phyloP scores from a whole-genome alignment of 306 rosid species.

The Castanea mollissima region DNA sequence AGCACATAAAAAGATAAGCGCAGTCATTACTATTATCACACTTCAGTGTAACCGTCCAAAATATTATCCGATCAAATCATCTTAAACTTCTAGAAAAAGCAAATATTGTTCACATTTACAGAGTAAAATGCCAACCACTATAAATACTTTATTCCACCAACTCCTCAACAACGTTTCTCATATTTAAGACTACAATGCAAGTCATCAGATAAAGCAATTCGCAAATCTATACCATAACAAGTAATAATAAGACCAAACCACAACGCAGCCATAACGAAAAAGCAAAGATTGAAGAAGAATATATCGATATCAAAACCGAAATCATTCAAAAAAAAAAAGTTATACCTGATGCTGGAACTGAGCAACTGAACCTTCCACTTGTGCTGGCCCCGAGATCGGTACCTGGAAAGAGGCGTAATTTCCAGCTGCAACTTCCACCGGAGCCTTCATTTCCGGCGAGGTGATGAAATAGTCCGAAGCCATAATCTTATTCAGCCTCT shows the following conservation, averaged over 20 bases:
- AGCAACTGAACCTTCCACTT: conserved; percentile 52
- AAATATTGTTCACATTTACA: not conserved
- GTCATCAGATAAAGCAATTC: not conserved
- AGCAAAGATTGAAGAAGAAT: not conserved
- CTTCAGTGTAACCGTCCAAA: not conserved
- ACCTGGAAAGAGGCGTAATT: conserved; percentile 70
- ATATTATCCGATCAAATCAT: not conserved
- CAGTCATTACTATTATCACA: too few relatives aligned
- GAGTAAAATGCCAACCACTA: not conserved
- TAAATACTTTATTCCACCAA: not conserved
- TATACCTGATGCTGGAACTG: conserved; percentile 66
- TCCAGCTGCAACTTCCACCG: conserved; percentile 82
- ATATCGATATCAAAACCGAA: not conserved
- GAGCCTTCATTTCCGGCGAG: conserved; percentile 86
- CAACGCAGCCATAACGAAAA: not conserved
- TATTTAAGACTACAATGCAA: not conserved
- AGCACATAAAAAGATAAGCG: not conserved
- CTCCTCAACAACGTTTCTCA: not conserved
- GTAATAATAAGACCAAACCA: not conserved
- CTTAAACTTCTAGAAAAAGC: not conserved
- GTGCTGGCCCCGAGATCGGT: conserved; percentile 43
- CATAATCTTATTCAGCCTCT: conserved; percentile 82
- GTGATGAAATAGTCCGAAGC: conserved; percentile 82
- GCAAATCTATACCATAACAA: not conserved
- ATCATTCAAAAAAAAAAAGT: not conserved